phyloP scores from a whole-genome alignment of 2,329 filamentous ascomycete species.

The Epichloe hybrida region DNA sequence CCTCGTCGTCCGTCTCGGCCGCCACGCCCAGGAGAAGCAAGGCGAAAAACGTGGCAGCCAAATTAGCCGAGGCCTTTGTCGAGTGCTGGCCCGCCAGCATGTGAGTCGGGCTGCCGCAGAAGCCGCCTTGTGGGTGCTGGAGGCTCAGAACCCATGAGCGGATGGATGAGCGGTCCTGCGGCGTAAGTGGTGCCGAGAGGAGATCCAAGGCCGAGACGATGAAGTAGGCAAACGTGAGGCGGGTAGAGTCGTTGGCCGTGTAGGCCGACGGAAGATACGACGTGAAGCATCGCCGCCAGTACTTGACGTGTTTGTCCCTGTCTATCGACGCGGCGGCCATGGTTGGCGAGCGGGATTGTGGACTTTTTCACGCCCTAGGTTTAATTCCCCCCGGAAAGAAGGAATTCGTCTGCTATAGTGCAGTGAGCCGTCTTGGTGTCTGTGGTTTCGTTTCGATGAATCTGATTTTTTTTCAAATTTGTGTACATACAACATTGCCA shows the following conservation, averaged over 20 bases:
- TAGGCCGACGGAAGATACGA: slow-evolving; percentile 71
- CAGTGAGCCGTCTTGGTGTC: too few species aligned
- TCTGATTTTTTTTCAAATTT: too few species aligned
- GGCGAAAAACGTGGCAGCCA: slow-evolving; percentile 89
- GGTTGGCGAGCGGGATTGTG: slow-evolving; percentile 4
- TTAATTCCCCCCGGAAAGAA: too few species aligned
- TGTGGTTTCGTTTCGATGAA: too few species aligned
- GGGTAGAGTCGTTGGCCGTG: slow-evolving; percentile 78
- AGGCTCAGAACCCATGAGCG: slow-evolving; percentile 74
- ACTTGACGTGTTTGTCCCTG: slow-evolving; percentile 63
- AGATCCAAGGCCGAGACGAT: slow-evolving; percentile 76
- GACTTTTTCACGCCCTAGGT: too few species aligned
- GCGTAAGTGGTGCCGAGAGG: slow-evolving; percentile 47
- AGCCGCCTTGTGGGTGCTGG: slow-evolving; percentile 77
- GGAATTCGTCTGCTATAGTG: too few species aligned
- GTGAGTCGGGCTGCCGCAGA: slow-evolving; percentile 72
- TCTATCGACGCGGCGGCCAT: slow-evolving; percentile 30
- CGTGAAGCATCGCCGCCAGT: slow-evolving; percentile 83
- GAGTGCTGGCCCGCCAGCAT: slow-evolving; percentile 25
- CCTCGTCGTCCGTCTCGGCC: slow-evolving; percentile 25
- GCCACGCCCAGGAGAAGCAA: slow-evolving; percentile 53
- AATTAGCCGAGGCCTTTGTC: slow-evolving; percentile 44
- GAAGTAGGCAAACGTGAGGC: slow-evolving; percentile 83
- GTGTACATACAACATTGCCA: too few species aligned
- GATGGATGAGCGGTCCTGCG: slow-evolving; percentile 29